Conservation (phyloP, 176 grass and related monocot species). For the Lolium perenne region DNA sequence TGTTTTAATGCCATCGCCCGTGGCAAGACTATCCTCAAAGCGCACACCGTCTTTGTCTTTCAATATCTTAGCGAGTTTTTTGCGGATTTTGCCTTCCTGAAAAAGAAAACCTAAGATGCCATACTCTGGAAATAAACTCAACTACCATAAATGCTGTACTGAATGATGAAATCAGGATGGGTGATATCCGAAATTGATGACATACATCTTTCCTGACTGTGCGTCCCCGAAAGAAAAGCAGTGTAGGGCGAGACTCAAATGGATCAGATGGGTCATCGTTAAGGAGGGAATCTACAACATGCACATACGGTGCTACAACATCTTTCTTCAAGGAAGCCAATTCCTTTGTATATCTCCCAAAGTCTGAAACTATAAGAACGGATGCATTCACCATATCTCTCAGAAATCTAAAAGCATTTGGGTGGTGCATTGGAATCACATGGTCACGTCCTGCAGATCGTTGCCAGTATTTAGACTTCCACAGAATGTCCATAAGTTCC, state of each 20-base stretch:
- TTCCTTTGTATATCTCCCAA: constrained; percentile 75
- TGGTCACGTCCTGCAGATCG: constrained; percentile 74
- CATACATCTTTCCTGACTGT: constrained; percentile 98
- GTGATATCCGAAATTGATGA: constrained; percentile 39
- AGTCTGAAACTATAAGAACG: constrained; percentile 92
- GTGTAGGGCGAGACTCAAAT: constrained; percentile 76
- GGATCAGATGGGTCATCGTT: constrained; percentile 67
- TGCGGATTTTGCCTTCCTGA: constrained; percentile 87
- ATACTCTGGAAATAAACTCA: constrained; percentile 10
- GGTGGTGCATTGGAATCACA: constrained; percentile 95
- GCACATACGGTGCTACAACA: constrained; percentile 87
- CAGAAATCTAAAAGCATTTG: constrained; percentile 95
- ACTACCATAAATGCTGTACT: constrained; percentile 1
- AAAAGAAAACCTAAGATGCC: constrained; percentile 16
- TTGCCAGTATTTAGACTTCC: constrained; percentile 88
- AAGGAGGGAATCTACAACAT: constrained; percentile 86
- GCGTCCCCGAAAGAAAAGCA: constrained; percentile 94
- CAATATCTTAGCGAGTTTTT: constrained; percentile 78
- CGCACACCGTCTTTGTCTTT: constrained; percentile 81
- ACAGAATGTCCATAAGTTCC: constrained; percentile 84
- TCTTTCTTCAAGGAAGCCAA: constrained; percentile 94
- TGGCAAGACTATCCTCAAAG: constrained; percentile 92
- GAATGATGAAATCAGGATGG: constrained; percentile 26
- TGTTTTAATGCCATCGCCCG: constrained; percentile 79
- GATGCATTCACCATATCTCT: constrained; percentile 85